phyloP scores from a whole-genome alignment of 345 rosid species.

The Triadica sebifera region DNA sequence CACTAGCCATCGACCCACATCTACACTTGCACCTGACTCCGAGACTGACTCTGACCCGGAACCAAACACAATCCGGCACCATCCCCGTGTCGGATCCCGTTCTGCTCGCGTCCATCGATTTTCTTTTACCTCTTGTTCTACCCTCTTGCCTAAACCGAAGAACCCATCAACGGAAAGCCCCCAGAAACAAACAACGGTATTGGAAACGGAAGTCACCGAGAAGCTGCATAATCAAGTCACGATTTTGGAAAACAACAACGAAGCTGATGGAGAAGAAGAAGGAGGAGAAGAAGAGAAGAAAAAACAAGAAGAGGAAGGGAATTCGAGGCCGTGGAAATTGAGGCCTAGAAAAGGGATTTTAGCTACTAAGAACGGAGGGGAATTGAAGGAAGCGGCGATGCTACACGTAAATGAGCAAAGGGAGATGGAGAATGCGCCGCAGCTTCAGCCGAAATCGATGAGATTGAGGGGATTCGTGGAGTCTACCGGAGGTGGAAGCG shows the following conservation, averaged over 20 bases:
- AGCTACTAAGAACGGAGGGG: conserved; percentile 10
- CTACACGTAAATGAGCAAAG: conserved; percentile 30
- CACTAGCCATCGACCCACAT: not conserved
- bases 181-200: conserved; percentile 2
- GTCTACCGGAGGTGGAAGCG: conserved; percentile 25
- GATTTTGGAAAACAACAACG: conserved; percentile 20
- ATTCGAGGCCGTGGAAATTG: conserved; percentile 68
- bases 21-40: conserved; percentile 7
- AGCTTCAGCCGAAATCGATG: conserved; percentile 47
- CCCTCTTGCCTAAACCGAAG: conserved; percentile 13
- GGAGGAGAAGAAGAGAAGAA: conserved; percentile 17
- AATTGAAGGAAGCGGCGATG: conserved; percentile 16
- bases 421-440: conserved; percentile 9
- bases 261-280: conserved; percentile 27
- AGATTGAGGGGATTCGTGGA: conserved; percentile 60
- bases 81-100: conserved; percentile 59
- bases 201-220: conserved; percentile 12
- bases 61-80: conserved; percentile 23
- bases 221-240: conserved; percentile 20
- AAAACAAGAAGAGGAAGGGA: conserved; percentile 3
- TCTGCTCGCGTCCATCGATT: conserved; percentile 50
- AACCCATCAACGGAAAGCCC: conserved; percentile 4
- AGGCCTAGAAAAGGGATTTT: conserved; percentile 53
- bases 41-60: conserved; percentile 35
- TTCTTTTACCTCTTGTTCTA: conserved; percentile 40